phyloP scores from a whole-genome alignment of 202 grass and related monocot species.

The Zizania palustris region DNA sequence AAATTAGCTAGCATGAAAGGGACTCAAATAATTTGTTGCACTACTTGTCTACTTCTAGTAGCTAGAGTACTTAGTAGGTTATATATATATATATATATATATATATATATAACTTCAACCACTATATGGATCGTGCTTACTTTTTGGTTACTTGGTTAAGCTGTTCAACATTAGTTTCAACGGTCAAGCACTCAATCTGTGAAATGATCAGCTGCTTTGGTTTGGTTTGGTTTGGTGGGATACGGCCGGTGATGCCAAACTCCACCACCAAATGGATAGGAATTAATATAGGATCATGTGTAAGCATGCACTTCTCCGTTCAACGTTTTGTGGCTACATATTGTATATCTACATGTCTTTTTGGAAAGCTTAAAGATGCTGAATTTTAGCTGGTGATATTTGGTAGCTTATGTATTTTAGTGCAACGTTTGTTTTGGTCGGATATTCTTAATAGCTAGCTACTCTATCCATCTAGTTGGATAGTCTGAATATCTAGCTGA shows the following conservation, averaged over 20 bases:
- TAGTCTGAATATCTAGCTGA: no score
- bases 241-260: conserved; percentile 20
- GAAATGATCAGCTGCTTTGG: conserved; percentile 4
- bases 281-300: conserved; percentile 42
- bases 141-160: not conserved
- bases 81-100: no score
- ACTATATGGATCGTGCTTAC: not conserved
- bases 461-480: no score
- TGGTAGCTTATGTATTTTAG: no score
- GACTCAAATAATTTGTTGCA: not conserved
- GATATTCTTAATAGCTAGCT: no score
- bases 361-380: no score
- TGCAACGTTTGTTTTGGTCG: no score
- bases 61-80: not conserved
- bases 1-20: not conserved
- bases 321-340: conserved; percentile 21
- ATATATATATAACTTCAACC: no score
- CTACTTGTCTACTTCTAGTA: not conserved
- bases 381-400: no score
- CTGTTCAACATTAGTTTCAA: conserved; percentile 12
- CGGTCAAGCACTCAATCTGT: not conserved
- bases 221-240: conserved; percentile 33
- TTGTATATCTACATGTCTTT: no score
- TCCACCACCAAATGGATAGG: conserved; percentile 34
- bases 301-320: conserved; percentile 28